These are phyloP conservation scores for Leccinellum rugosiceps DNA, from an alignment of 768 basidiomycete species.

Conservation along the genomic window DNA sequence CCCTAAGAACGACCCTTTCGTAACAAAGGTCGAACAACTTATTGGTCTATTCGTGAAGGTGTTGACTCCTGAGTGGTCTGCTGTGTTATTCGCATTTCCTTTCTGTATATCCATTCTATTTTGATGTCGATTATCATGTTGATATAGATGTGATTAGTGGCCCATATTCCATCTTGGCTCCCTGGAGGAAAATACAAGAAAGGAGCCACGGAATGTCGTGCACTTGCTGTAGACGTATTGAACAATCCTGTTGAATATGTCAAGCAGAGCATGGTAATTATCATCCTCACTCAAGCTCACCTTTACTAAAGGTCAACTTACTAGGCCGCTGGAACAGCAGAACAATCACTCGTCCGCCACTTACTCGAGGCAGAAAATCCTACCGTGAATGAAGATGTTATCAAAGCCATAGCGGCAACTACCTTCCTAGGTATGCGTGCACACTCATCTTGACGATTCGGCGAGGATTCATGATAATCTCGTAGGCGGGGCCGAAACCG, in stretches of 20 bases:
- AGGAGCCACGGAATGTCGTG: constrained; percentile 14
- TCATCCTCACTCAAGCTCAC: not conserved
- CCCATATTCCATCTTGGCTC: constrained; percentile 32
- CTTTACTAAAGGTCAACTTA: not conserved
- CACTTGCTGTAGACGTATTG: constrained; percentile 22
- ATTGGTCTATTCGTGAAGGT: constrained; percentile 5
- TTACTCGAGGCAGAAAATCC: constrained; percentile 7
- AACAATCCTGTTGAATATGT: constrained; percentile 22
- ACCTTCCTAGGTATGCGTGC: constrained; percentile 20
- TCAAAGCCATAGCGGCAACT: constrained; percentile 24
- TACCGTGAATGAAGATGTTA: constrained; percentile 2
- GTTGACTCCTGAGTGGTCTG: constrained; percentile 21
- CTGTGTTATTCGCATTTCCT: constrained; percentile 19
- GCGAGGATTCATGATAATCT: not conserved
- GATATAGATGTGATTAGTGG: constrained; percentile 9
- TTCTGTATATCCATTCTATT: constrained; percentile 16
- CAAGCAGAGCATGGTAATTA: constrained; percentile 18
- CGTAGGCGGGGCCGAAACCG: constrained; percentile 28
- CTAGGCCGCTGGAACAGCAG: constrained; percentile 22
- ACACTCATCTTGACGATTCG: not conserved
- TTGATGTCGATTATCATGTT: not conserved
- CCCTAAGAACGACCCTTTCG: constrained; percentile 26
- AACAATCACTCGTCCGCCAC: constrained; percentile 19
- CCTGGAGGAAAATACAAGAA: constrained; percentile 29
- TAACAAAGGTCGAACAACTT: constrained; percentile 13